Evolutionary conservation across 1,139 yeast species (phyloP).

Genomic region (Blastobotrys ciferrii): DNA sequence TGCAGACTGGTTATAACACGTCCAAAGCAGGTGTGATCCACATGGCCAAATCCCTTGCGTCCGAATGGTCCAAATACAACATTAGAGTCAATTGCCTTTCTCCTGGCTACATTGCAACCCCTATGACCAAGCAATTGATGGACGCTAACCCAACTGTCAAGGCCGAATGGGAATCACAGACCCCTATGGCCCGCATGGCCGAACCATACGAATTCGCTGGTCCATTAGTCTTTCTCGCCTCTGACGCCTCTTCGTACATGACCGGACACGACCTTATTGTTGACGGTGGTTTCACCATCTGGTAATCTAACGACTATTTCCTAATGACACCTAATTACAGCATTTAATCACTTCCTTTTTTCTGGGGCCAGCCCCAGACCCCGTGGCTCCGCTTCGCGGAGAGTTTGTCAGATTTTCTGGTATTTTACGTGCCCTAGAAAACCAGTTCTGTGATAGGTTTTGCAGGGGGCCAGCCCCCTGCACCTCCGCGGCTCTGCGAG

Average conservation of each 20-base stretch:
- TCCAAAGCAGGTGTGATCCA: conserved; percentile 83
- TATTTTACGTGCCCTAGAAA: no score
- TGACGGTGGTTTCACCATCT: conserved; percentile 76
- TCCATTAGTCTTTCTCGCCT: conserved; percentile 68
- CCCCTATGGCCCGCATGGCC: conserved; percentile 50
- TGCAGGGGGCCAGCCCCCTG: no score
- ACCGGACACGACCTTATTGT: conserved; percentile 77
- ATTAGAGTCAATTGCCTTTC: conserved; percentile 73
- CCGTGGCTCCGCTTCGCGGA: no score
- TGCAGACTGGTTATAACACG: conserved; percentile 68
- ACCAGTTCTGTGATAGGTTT: no score
- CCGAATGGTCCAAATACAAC: conserved; percentile 75
- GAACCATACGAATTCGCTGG: conserved; percentile 50
- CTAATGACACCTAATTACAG: no score
- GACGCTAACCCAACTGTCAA: conserved; percentile 38
- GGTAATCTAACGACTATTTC: conserved; percentile 37
- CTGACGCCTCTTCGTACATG: conserved; percentile 70
- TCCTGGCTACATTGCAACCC: conserved; percentile 74
- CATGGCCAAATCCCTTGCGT: conserved; percentile 68
- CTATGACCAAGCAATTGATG: conserved; percentile 46
- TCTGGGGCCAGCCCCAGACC: no score
- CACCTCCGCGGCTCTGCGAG: no score
- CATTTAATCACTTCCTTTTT: no score
- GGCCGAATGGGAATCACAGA: conserved; percentile 55
- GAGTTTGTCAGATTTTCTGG: no score